Evolutionary conservation across 768 basidiomycete genomes (phyloP).

Genomic region (Termitomyces sp.): DNA sequence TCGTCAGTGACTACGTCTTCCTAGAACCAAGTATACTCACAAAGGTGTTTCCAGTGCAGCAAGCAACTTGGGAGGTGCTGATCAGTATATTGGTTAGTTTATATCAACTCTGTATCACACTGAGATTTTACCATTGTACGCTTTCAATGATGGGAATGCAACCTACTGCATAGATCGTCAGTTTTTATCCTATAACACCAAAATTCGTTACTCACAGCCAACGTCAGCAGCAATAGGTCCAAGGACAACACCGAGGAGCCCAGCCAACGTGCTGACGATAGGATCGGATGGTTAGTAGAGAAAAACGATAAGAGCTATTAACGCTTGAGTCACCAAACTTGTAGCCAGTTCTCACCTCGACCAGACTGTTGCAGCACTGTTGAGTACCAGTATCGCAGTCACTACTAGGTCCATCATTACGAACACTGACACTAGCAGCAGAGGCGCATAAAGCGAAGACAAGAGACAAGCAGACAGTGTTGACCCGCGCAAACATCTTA

Average conservation of each 20-base stretch:
- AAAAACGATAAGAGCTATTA: neutral
- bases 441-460: conserved; percentile 16
- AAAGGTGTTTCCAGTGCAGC: conserved; percentile 20
- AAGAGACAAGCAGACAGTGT: conserved; percentile 10
- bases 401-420: neutral
- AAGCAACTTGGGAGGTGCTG: conserved; percentile 15
- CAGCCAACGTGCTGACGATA: conserved; percentile 2
- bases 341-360: neutral
- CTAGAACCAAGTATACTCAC: conserved; percentile 7
- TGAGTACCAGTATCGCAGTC: conserved; percentile 7
- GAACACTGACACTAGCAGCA: conserved; percentile 8
- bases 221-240: conserved; percentile 6
- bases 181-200: too few species aligned
- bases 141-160: conserved; percentile 14
- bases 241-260: conserved; percentile 12
- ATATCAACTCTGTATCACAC: neutral
- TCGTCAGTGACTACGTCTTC: neutral
- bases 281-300: conserved; percentile 2
- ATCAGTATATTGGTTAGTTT: neutral
- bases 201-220: conserved; percentile 14
- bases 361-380: conserved; percentile 6
- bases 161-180: conserved; percentile 7
- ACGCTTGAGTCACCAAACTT: neutral
- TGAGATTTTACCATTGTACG: neutral
- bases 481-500: conserved; percentile 13